Conservation (phyloP, 176 grass and related monocot species). For the Carex myosuroides region DNA sequence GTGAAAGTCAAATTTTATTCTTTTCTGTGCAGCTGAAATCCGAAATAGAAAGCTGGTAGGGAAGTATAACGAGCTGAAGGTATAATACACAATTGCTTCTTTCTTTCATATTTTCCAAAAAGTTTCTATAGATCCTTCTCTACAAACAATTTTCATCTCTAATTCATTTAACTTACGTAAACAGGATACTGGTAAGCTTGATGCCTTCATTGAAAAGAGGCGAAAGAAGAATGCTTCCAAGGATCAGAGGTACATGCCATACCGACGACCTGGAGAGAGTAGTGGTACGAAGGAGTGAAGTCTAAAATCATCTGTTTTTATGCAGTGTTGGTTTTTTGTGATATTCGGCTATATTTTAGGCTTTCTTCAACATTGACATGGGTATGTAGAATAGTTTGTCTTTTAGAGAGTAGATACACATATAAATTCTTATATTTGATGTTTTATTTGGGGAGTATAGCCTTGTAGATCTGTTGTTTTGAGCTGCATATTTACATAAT, state of each 20-base stretch:
- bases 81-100: slow-evolving; percentile 31
- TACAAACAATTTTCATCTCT: background rate
- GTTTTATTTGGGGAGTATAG: background rate
- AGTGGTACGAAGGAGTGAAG: slow-evolving; percentile 26
- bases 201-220: slow-evolving; percentile 74
- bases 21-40: slow-evolving; percentile 80
- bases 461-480: background rate
- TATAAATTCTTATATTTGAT: background rate
- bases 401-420: background rate
- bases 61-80: slow-evolving; percentile 93
- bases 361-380: background rate
- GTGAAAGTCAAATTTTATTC: slow-evolving; percentile 20
- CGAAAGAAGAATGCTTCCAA: slow-evolving; percentile 82
- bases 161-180: background rate
- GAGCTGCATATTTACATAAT: background rate
- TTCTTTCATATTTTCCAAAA: background rate
- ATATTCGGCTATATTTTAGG: background rate
- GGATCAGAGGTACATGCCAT: slow-evolving; percentile 93
- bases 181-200: slow-evolving; percentile 76
- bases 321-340: background rate
- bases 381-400: background rate
- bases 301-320: background rate
- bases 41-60: slow-evolving; percentile 66
- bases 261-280: slow-evolving; percentile 36
- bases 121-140: background rate